These are phyloP conservation scores for Polyporus tsugae DNA, from an alignment of 1,284 basidiomycete genomes.

Conservation along the genomic window DNA sequence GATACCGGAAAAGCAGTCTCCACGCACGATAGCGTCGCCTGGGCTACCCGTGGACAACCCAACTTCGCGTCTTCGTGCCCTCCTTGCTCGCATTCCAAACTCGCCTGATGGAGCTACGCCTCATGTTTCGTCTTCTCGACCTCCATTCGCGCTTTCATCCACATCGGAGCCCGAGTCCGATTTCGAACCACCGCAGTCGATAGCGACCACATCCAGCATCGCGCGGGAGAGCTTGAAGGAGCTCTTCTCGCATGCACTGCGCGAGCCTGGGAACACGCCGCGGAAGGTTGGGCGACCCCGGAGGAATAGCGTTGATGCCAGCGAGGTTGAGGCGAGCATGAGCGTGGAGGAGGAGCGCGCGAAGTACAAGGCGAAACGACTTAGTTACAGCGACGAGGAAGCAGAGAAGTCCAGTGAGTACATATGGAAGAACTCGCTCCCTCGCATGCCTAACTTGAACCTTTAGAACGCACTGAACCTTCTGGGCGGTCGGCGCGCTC, in stretches of 20 bases:
- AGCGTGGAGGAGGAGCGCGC: constrained; percentile 52
- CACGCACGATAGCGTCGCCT: constrained; percentile 27
- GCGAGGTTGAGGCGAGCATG: constrained; percentile 67
- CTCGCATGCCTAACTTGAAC: constrained; percentile 10
- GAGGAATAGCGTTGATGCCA: constrained; percentile 67
- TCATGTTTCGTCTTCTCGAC: constrained; percentile 42
- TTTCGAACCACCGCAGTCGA: constrained; percentile 56
- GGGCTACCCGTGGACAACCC: constrained; percentile 50
- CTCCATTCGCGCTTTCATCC: constrained; percentile 42
- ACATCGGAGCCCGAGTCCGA: constrained; percentile 69
- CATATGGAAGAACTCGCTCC: constrained; percentile 6
- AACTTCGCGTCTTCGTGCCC: constrained; percentile 62
- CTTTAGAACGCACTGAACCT: constrained; percentile 24
- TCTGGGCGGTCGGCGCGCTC: constrained; percentile 35
- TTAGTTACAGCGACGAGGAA: constrained; percentile 76
- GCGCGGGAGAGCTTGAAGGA: constrained; percentile 66
- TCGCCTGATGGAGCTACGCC: constrained; percentile 34
- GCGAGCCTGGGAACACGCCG: constrained; percentile 69
- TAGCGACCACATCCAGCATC: constrained; percentile 53
- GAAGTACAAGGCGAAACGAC: constrained; percentile 59
- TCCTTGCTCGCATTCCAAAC: constrained; percentile 55
- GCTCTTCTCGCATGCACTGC: constrained; percentile 68
- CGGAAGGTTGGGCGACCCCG: constrained; percentile 51
- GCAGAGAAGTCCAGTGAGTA: constrained; percentile 62
- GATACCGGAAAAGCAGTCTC: constrained; percentile 39